Evolutionary conservation across 2,329 filamentous ascomycete genomes (phyloP).

Genomic region (Diaporthe nobilis): DNA sequence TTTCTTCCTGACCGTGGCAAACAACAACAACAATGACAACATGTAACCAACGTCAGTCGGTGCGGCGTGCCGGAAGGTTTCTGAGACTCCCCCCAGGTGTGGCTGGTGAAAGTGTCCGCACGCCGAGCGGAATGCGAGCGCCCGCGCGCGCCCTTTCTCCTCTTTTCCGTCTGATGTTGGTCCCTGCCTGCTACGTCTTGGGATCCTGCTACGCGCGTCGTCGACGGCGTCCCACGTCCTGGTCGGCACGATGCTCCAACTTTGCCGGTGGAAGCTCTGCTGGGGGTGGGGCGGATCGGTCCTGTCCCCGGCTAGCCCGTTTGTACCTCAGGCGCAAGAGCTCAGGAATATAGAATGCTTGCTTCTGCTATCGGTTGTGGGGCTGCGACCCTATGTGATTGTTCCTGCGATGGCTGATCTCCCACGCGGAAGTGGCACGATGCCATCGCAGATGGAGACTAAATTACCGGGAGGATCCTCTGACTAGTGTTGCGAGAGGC

Average conservation of each 20-base stretch:
- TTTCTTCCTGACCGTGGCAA: neutral
- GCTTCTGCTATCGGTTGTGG: neutral
- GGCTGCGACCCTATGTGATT: slow-evolving; percentile 17
- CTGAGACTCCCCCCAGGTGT: slow-evolving; percentile 8
- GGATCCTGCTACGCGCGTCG: slow-evolving; percentile 21
- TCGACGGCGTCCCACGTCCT: neutral
- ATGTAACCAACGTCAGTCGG: neutral
- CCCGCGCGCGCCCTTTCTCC: slow-evolving; percentile 17
- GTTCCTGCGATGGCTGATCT: slow-evolving; percentile 10
- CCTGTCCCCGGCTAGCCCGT: neutral
- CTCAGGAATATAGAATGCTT: neutral
- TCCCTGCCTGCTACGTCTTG: slow-evolving; percentile 12
- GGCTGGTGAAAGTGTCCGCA: slow-evolving; percentile 4
- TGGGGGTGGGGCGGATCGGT: neutral
- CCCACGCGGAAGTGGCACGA: slow-evolving; percentile 8
- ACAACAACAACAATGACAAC: neutral
- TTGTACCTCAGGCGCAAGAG: neutral
- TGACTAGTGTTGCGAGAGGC: slow-evolving; percentile 21
- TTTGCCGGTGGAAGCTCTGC: neutral
- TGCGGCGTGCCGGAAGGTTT: neutral
- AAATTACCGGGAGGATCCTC: slow-evolving; percentile 26
- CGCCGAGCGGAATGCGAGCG: slow-evolving; percentile 20
- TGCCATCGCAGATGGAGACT: slow-evolving; percentile 9
- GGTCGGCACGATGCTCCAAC: neutral
- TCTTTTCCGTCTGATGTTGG: slow-evolving; percentile 25